Evolutionary conservation across 495 filamentous ascomycete species (phyloP), one percentile per base, ranked within the genome.

Genomic region (Penicillium macrosclerotiorum): DNA sequence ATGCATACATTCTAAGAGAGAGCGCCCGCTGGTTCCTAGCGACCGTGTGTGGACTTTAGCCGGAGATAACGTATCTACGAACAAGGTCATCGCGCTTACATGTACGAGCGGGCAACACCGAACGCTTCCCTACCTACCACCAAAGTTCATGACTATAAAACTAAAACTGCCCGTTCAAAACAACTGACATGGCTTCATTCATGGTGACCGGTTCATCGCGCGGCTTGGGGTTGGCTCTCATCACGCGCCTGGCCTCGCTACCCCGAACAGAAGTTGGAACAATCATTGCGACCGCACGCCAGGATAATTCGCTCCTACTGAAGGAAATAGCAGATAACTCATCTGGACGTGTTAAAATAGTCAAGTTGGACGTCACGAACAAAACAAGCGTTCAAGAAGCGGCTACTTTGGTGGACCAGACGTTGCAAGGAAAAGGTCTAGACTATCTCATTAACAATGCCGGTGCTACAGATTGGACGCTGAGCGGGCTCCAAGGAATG

Each of bases 371-470:
- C 45, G 54, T 78, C 4, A 64, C 51, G 1, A 59, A 76, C 38
- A 57, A 69, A 32, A 44, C 55, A 1, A 69, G 68, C 29, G 51
- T 79, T 7, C 60, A 68, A 50, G 66, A 64, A 43, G 73, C 74
- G 3, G 72, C 59, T 1, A 49, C 53, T 3, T 31, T 57, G 18
- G 63, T 73, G 5, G 61, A 67, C 14, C 39, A 55, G 6, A 51
- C 57, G 8, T 62, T 76, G 18, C 64, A 62, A 5, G 68, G 64
- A 12, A 71, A 72, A 37, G 63, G 55, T 0, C 63, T 81, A 0
- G 79, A 82, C 47, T 63, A 74, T 26, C 51, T 83, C 17, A 71
- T 82, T 30, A 76, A 78, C 45, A 79, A 80, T 45, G 76, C 67
- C 1, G 77, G 72, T 3, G 44, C 60, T 8, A 42, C 45, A 35